Percentiles rank a stretch among this genome's conserved stretches.
Conservation (phyloP, 2,329 filamentous ascomycete species). For the Zymoseptoria ardabiliae region DNA sequence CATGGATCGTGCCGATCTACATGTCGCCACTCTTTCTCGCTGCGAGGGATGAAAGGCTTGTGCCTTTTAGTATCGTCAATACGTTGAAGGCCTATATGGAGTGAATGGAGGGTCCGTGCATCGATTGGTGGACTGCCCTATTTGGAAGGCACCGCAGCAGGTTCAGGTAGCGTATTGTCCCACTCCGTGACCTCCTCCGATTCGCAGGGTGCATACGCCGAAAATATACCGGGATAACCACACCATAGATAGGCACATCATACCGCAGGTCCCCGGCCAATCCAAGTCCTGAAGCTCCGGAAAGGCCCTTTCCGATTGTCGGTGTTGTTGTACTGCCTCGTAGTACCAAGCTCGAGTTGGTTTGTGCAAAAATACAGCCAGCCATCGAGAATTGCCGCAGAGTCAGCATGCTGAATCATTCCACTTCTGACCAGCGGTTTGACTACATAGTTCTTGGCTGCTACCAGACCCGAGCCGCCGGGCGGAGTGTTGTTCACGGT, state of each 20-base stretch:
- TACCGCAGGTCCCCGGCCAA: slow-evolving; percentile 33
- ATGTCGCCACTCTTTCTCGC: background rate
- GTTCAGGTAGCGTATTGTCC: too few relatives aligned
- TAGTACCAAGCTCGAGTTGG: slow-evolving; percentile 33
- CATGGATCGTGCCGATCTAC: background rate
- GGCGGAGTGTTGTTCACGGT: slow-evolving; percentile 30
- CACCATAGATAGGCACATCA: slow-evolving; percentile 7
- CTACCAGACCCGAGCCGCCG: slow-evolving; percentile 29
- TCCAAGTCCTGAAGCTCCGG: slow-evolving; percentile 30
- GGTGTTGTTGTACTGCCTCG: slow-evolving; percentile 34
- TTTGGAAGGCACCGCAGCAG: too few relatives aligned
- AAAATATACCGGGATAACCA: background rate
- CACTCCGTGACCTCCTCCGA: too few relatives aligned
- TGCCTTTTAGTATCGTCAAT: background rate
- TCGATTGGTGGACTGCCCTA: too few relatives aligned
- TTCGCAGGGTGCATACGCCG: too few relatives aligned
- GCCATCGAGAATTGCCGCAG: slow-evolving; percentile 34
- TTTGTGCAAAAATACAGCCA: slow-evolving; percentile 40
- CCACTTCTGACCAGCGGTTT: slow-evolving; percentile 35
- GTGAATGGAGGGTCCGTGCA: background rate
- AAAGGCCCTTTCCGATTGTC: slow-evolving; percentile 34
- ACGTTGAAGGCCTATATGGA: background rate
- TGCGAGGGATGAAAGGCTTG: background rate
- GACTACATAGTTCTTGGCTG: slow-evolving; percentile 33
- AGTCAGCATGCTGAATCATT: slow-evolving; percentile 39